A percentile compares a stretch with the other conserved stretches of the same genome.
These are phyloP conservation scores for Entomophthora muscae DNA, from an alignment of 371 early-diverging fungal species.

Conservation along the genomic window DNA sequence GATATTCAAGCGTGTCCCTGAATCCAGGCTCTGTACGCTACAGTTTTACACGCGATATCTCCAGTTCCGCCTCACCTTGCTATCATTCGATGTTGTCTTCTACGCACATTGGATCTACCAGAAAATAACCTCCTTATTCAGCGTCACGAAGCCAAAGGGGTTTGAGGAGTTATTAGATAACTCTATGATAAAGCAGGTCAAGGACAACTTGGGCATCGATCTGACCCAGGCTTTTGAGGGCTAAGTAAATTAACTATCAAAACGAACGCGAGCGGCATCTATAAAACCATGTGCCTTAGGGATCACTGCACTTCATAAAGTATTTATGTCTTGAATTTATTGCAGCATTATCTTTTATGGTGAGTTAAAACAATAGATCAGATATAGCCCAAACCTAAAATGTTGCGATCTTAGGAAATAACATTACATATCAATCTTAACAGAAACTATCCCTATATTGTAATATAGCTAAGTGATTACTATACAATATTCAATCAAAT, in stretches of 20 bases:
- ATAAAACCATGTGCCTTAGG: no score
- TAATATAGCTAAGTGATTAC: no score
- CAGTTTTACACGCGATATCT: background rate
- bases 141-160: background rate
- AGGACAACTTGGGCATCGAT: background rate
- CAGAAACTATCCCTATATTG: no score
- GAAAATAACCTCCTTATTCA: background rate
- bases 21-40: background rate
- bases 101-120: background rate
- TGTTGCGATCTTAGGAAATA: no score
- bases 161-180: background rate
- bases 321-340: no score
- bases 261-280: no score
- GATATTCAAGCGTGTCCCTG: background rate
- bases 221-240: background rate
- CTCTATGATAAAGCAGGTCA: background rate
- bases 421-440: no score
- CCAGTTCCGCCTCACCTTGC: constrained; percentile 6
- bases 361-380: no score
- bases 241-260: background rate
- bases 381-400: no score
- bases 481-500: no score
- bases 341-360: no score
- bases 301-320: no score
- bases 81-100: background rate